phyloP scores from a whole-genome alignment of 1,284 basidiomycete genomes.

The Malassezia brasiliensis region DNA sequence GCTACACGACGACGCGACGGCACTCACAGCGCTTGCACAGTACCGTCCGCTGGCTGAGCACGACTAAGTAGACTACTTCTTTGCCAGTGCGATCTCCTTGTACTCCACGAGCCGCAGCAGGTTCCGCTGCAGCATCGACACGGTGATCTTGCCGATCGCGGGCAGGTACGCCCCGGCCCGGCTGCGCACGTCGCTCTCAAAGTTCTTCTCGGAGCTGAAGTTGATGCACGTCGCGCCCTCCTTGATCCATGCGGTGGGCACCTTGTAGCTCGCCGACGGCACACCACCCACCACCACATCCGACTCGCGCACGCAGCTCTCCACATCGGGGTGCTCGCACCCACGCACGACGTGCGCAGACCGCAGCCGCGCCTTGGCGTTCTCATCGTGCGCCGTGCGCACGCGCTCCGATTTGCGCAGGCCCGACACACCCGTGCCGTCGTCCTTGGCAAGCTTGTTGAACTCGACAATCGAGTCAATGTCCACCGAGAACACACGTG shows the following conservation, averaged over 20 bases:
- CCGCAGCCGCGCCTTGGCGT: conserved; percentile 33
- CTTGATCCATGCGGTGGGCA: conserved; percentile 78
- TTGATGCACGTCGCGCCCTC: conserved; percentile 88
- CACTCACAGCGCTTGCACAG: not conserved
- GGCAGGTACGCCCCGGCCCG: conserved; percentile 56
- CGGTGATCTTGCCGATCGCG: conserved; percentile 90
- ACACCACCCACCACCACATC: conserved; percentile 44
- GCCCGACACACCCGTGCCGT: conserved; percentile 4
- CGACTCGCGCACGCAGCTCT: conserved; percentile 35
- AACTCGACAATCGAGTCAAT: conserved; percentile 76
- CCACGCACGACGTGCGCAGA: conserved; percentile 65
- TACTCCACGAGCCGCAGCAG: conserved; percentile 53
- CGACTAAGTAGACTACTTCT: not conserved
- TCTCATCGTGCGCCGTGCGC: conserved; percentile 56
- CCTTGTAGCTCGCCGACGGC: conserved; percentile 66
- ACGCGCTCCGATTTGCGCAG: conserved; percentile 31
- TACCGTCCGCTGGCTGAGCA: not conserved
- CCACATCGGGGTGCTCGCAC: conserved; percentile 21
- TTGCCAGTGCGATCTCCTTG: conserved; percentile 12
- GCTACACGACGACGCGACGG: conserved; percentile 12
- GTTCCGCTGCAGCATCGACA: conserved; percentile 89
- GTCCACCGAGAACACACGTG: conserved; percentile 85
- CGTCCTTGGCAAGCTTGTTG: conserved; percentile 36
- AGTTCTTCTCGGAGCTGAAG: conserved; percentile 92
- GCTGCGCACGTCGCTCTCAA: conserved; percentile 80